Conservation (phyloP, 2,329 filamentous ascomycete species). For the Corinectria fuckeliana region DNA sequence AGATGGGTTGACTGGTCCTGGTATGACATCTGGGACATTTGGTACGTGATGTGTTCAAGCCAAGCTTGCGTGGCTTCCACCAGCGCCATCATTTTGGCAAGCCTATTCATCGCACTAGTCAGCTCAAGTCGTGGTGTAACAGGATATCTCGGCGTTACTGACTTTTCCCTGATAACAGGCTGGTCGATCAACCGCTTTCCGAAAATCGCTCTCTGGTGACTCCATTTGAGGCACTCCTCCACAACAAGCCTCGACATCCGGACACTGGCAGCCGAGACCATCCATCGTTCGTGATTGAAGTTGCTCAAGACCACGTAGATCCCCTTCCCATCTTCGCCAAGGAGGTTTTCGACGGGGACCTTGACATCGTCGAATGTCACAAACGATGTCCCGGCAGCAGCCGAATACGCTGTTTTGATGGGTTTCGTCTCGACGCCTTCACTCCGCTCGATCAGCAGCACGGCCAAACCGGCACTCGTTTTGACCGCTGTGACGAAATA, state of each 20-base stretch:
- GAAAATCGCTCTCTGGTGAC: constrained; percentile 84
- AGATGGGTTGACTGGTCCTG: constrained; percentile 75
- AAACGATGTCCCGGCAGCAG: constrained; percentile 77
- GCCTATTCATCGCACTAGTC: constrained; percentile 47
- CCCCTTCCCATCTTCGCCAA: constrained; percentile 84
- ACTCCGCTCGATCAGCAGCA: constrained; percentile 75
- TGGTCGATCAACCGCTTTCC: constrained; percentile 83
- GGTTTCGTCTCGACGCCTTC: constrained; percentile 77
- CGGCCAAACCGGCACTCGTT: constrained; percentile 79
- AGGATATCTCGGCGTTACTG: not conserved
- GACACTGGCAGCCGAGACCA: constrained; percentile 67
- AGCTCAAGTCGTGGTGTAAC: not conserved
- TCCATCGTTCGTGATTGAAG: constrained; percentile 89
- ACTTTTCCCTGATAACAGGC: constrained; percentile 83
- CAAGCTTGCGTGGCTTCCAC: constrained; percentile 84
- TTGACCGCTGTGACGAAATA: constrained; percentile 84
- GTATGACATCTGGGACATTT: constrained; percentile 87
- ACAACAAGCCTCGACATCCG: constrained; percentile 72
- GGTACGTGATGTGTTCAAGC: constrained; percentile 86
- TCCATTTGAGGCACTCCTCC: constrained; percentile 88
- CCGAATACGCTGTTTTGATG: constrained; percentile 83
- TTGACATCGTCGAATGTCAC: constrained; percentile 87
- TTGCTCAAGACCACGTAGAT: constrained; percentile 84
- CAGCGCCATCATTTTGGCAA: constrained; percentile 86
- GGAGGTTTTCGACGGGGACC: constrained; percentile 77